A percentile compares a stretch with the other conserved stretches of the same genome.
Evolutionary conservation across 1,284 basidiomycete genomes (phyloP).

Genomic region (Leccinum pachyderme): DNA sequence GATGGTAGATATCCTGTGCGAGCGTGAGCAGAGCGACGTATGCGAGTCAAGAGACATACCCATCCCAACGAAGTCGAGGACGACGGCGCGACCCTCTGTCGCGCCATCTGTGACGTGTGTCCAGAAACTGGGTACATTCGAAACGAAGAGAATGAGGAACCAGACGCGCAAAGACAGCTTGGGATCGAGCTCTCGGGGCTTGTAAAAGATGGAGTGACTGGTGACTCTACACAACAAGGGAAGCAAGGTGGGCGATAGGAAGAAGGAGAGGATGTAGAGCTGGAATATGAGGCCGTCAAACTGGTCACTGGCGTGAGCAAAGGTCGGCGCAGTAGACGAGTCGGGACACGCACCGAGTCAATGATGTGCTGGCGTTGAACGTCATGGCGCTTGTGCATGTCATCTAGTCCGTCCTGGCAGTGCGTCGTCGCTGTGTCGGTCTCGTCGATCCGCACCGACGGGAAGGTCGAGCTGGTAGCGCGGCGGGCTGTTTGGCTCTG

Average conservation of each 20-base stretch:
- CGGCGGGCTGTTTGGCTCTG: constrained; percentile 26
- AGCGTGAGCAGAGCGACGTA: constrained; percentile 11
- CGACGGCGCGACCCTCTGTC: constrained; percentile 52
- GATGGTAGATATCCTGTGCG: constrained; percentile 57
- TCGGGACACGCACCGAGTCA: constrained; percentile 52
- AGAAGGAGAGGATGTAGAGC: constrained; percentile 69
- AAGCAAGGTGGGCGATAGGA: constrained; percentile 66
- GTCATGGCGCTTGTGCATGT: constrained; percentile 70
- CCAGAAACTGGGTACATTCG: constrained; percentile 62
- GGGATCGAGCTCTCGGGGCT: constrained; percentile 61
- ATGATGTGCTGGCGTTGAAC: constrained; percentile 75
- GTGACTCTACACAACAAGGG: constrained; percentile 51
- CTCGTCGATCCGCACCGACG: neutral
- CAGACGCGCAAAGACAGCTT: constrained; percentile 62
- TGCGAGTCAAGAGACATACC: constrained; percentile 43
- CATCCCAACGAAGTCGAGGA: constrained; percentile 76
- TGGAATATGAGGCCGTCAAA: constrained; percentile 70
- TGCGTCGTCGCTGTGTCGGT: constrained; percentile 18
- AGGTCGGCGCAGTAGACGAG: neutral
- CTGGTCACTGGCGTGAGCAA: constrained; percentile 38
- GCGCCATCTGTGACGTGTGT: constrained; percentile 52
- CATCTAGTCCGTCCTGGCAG: constrained; percentile 42
- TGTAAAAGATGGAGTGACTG: constrained; percentile 62
- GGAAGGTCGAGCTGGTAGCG: neutral
- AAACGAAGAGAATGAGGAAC: constrained; percentile 53